Evolutionary conservation across 495 filamentous ascomycete genomes (phyloP).

Genomic region (Aspergillus carlsbadensis): DNA sequence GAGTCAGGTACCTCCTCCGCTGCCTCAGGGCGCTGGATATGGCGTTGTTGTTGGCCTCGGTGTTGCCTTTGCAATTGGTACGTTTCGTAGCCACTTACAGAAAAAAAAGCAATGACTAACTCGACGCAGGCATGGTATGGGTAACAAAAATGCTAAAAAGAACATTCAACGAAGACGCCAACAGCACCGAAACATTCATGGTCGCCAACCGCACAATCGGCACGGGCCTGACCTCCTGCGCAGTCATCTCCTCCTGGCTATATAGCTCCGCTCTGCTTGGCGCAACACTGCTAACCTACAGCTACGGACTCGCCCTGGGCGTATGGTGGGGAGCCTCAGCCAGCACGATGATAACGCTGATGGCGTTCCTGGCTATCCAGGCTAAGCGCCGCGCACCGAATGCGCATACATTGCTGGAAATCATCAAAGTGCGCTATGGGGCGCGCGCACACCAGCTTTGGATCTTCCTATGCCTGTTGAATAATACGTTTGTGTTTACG

Average conservation of each 20-base stretch:
- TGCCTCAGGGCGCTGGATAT: slow-evolving; percentile 39
- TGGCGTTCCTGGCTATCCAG: slow-evolving; percentile 3
- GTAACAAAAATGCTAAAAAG: not conserved
- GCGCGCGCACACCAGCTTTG: not conserved
- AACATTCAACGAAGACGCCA: slow-evolving; percentile 1
- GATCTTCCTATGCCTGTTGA: slow-evolving; percentile 1
- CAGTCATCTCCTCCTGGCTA: slow-evolving; percentile 5
- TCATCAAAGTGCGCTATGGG: not conserved
- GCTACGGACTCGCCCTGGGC: not conserved
- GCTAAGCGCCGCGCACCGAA: slow-evolving; percentile 1
- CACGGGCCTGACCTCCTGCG: slow-evolving; percentile 4
- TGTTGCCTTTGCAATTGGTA: slow-evolving; percentile 33
- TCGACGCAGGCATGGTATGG: not conserved
- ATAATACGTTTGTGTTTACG: slow-evolving; percentile 1
- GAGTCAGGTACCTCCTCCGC: slow-evolving; percentile 8
- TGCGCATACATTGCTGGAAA: not conserved
- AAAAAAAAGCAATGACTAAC: too few relatives aligned
- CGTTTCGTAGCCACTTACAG: too few relatives aligned
- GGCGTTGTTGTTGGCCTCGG: slow-evolving; percentile 53
- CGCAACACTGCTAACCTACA: not conserved
- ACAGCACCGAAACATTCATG: slow-evolving; percentile 9
- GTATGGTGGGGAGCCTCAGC: slow-evolving; percentile 7
- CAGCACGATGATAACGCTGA: not conserved
- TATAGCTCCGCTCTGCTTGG: slow-evolving; percentile 1
- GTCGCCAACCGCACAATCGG: slow-evolving; percentile 3